Base-by-base conservation (phyloP, 192 early-diverging fungal genomes). In the Radiomyces spectabilis region DNA sequence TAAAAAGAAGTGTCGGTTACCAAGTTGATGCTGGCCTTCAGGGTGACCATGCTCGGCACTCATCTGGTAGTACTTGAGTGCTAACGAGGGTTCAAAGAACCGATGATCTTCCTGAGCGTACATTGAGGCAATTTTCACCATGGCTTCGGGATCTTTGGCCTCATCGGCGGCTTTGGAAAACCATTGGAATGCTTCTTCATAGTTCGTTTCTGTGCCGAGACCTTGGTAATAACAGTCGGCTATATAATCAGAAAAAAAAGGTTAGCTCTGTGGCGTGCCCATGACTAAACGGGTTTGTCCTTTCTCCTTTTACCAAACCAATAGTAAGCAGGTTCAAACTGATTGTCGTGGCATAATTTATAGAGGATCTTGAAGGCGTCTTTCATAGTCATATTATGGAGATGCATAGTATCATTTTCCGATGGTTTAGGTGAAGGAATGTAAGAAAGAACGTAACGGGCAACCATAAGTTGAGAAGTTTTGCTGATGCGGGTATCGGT, bases 201-300 rank as follows among this genome's bases (percentile, higher is more conserved):
- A 15, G 27, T 62, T 44, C 8, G 25, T 38, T 9, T 30, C 19
- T 39, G 51, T 31, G 16, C 59, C 59, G 43, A 54, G 51, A 33
- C 67, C 67, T 26, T 29, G 30, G 34, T 54, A 32, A 32, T 58
- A 69, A 34, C 67, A 69, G 27, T 69, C 55, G 7, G 64, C 63
- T 48, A 65, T 32, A 42, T 5, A 43, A 26, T 15, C 16, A 49
- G 10, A 31, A 3, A 40, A 18, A 49, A 41, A 50, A 29, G 22
- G 41, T 33, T 41, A 41, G n/a, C n/a, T n/a, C n/a, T n/a, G n/a
- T n/a, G n/a, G n/a, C n/a, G n/a, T n/a, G n/a, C n/a, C n/a, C n/a
- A n/a, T n/a, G n/a, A n/a, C n/a, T n/a, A 24, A 24, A 48, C 26
- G 6, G 19, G 41, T 35, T 18, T 42, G 6, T 5, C 5, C 12